Conservation (phyloP, 495 filamentous ascomycete genomes). For the Hypoxylon crocopeplum region DNA sequence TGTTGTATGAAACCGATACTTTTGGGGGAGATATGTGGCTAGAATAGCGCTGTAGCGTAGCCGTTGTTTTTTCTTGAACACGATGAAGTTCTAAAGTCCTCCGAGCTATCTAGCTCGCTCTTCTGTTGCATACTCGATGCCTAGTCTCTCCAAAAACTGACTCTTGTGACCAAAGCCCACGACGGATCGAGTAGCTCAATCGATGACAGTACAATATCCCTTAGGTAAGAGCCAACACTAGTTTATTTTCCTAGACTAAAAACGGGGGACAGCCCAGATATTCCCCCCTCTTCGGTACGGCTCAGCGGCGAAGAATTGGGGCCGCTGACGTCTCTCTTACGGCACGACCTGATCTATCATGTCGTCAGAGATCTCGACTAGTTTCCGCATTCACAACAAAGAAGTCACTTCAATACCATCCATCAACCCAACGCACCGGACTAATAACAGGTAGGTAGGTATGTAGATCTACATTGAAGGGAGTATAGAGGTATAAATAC, state of each 20-base stretch:
- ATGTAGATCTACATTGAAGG: not conserved
- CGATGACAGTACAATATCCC: not conserved
- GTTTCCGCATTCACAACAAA: not conserved
- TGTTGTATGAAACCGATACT: not conserved
- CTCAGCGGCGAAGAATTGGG: slow-evolving; percentile 2
- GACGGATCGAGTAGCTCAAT: slow-evolving; percentile 1
- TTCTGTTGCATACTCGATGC: not conserved
- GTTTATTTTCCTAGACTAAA: slow-evolving; percentile 8
- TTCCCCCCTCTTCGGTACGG: not conserved
- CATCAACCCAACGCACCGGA: not conserved
- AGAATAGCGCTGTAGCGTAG: slow-evolving; percentile 24
- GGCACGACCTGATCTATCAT: not conserved
- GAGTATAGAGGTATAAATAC: slow-evolving; percentile 36
- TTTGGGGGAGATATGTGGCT: not conserved
- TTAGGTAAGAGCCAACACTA: slow-evolving; percentile 22
- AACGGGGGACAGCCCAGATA: slow-evolving; percentile 1
- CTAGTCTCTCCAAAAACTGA: not conserved
- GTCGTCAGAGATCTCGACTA: slow-evolving; percentile 28
- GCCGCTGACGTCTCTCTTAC: slow-evolving; percentile 33
- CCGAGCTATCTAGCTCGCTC: not conserved
- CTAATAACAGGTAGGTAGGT: not conserved
- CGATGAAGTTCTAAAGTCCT: slow-evolving; percentile 8
- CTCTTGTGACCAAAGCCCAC: not conserved
- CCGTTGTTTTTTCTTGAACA: slow-evolving; percentile 27
- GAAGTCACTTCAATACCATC: not conserved